Conservation (phyloP, 2,329 filamentous ascomycete genomes). For the Monilinia aucupariae region DNA sequence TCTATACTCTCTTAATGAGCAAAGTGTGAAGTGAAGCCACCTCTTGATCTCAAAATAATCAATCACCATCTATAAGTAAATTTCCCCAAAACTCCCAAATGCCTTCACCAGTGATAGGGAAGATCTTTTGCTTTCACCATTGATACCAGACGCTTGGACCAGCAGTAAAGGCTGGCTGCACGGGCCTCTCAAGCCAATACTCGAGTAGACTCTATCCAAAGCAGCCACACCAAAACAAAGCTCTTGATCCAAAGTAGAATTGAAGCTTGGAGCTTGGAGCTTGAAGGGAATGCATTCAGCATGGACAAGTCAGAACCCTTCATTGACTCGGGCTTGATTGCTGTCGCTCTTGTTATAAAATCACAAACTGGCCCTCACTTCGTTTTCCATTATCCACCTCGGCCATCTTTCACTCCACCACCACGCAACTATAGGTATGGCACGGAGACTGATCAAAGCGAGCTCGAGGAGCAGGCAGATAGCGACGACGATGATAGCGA, state of each 20-base stretch:
- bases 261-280: background rate
- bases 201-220: too few species aligned
- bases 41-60: too few species aligned
- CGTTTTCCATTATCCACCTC: slow-evolving; percentile 81
- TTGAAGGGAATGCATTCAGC: background rate
- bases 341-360: slow-evolving; percentile 37
- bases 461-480: slow-evolving; percentile 17
- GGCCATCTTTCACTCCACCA: slow-evolving; percentile 39
- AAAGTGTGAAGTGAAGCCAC: too few species aligned
- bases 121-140: too few species aligned
- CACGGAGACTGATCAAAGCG: slow-evolving; percentile 34
- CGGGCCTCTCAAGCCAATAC: background rate
- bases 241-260: background rate
- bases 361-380: slow-evolving; percentile 75
- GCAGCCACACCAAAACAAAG: too few species aligned
- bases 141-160: slow-evolving; percentile 11
- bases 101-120: too few species aligned
- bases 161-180: background rate
- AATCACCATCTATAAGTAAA: too few species aligned
- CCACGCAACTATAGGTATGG: slow-evolving; percentile 29
- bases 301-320: slow-evolving; percentile 14
- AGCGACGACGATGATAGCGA: slow-evolving; percentile 34
- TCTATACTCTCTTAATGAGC: too few species aligned
- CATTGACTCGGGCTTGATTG: slow-evolving; percentile 46
- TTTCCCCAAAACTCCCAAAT: too few species aligned